A percentile compares a stretch with the other conserved stretches of the same genome.
Conservation (phyloP, 768 basidiomycete species). For the Suillus discolor region DNA sequence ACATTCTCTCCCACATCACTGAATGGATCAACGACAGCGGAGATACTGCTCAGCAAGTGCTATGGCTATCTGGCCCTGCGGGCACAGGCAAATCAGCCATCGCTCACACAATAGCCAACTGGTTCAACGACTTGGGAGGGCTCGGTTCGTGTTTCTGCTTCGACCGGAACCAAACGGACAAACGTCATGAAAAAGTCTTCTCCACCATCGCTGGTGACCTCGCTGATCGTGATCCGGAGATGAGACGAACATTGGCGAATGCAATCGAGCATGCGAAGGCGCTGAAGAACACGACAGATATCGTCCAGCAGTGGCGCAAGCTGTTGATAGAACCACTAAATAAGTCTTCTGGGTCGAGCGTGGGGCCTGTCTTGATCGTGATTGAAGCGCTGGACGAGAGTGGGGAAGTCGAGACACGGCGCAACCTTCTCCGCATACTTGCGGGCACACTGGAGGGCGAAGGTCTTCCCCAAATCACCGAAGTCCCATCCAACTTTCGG, state of each 20-base stretch:
- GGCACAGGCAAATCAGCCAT: slow-evolving; percentile 35
- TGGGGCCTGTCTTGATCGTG: slow-evolving; percentile 25
- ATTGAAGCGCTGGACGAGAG: slow-evolving; percentile 29
- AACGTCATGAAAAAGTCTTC: slow-evolving; percentile 23
- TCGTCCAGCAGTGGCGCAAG: slow-evolving; percentile 17
- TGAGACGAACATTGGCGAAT: background rate
- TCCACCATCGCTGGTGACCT: slow-evolving; percentile 32
- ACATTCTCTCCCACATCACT: slow-evolving; percentile 18
- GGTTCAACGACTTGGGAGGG: slow-evolving; percentile 12
- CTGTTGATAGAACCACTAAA: slow-evolving; percentile 18
- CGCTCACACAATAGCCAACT: slow-evolving; percentile 19
- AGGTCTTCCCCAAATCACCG: background rate
- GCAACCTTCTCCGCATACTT: slow-evolving; percentile 24
- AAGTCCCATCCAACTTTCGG: slow-evolving; percentile 13
- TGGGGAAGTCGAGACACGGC: slow-evolving; percentile 10
- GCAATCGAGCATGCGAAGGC: background rate
- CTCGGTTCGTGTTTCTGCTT: slow-evolving; percentile 26
- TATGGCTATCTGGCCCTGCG: slow-evolving; percentile 16
- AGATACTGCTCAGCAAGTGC: slow-evolving; percentile 9
- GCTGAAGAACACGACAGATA: slow-evolving; percentile 1
- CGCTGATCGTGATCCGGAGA: slow-evolving; percentile 17
- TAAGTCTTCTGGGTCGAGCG: background rate
- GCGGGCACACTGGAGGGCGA: background rate
- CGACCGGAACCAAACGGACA: slow-evolving; percentile 6
- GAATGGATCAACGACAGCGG: slow-evolving; percentile 15